Percentiles rank a stretch among this genome's conserved stretches.
phyloP scores from a whole-genome alignment of 2,329 filamentous ascomycete genomes.

The Trichophyton equinum region DNA sequence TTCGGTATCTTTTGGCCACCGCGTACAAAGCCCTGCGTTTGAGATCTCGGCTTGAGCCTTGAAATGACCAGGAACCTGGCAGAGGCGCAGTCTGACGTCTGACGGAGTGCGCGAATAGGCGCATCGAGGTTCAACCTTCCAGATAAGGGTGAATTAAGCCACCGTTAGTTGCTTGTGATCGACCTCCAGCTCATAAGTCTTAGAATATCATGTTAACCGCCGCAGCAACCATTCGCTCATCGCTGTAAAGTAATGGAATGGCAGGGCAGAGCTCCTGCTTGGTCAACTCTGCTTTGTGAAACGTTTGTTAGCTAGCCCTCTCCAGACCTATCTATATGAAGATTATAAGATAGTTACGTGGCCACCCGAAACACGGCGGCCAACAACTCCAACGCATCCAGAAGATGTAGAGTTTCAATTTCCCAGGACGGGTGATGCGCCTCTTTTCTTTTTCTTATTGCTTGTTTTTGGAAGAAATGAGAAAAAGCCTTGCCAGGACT shows the following conservation, averaged over 20 bases:
- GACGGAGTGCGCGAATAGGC: not conserved
- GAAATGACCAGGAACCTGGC: not conserved
- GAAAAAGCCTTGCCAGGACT: not conserved
- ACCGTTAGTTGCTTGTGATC: not conserved
- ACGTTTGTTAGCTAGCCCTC: too few relatives aligned
- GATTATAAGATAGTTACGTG: not conserved
- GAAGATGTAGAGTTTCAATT: not conserved
- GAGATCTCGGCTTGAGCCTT: not conserved
- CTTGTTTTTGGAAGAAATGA: not conserved
- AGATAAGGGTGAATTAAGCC: not conserved
- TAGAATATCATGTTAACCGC: not conserved
- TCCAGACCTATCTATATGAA: not conserved
- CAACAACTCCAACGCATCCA: not conserved
- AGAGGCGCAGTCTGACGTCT: not conserved
- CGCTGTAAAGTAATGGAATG: too few relatives aligned
- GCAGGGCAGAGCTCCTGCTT: too few relatives aligned
- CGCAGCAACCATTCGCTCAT: not conserved
- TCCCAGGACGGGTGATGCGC: not conserved
- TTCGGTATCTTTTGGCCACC: not conserved
- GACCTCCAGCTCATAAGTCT: not conserved
- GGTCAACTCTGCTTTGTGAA: too few relatives aligned
- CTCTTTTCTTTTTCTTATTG: not conserved
- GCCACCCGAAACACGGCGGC: not conserved
- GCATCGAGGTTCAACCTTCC: not conserved
- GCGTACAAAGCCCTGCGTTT: not conserved